Base-by-base conservation (phyloP, 805 yeast genomes). In the Candida hungchunana region DNA sequence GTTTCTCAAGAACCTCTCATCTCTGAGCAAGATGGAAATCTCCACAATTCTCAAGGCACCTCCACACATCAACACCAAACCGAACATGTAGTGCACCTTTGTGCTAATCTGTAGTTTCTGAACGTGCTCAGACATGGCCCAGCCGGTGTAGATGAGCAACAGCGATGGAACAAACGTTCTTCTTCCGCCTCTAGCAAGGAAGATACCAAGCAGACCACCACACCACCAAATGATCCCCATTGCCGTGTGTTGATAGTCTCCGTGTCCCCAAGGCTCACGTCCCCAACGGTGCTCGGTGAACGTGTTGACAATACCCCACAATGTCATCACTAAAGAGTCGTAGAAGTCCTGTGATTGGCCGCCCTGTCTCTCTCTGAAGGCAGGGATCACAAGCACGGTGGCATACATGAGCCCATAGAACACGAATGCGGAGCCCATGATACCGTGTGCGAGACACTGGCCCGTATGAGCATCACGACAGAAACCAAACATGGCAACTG, bases 261-360 rank as follows among this genome's bases (percentile, higher is more conserved):
- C 93, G 67, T 84, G 94, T 28, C 75, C 71, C 97, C 97, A 90
- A 7, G 67, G 76, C 55, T 88, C 93, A 21, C 59, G 55, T 25
- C 95, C 95, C 97, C 97, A 90, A 43, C 97, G 66, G 60, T 90
- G 97, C 60, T 90, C 97, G 2, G 97, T 90, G 60, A 90, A 90
- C 1, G 97, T 88, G 58, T 90, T 90, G 40, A 90, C 82, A 22
- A 88, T 77, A 6, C 97, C 97, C 95, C 96, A 90, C 9, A 70
- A 58, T 36, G 86, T 80, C 77, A 90, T 87, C 26, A 87, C 72
- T 27, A 71, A 47, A 25, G 89, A 79, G 60, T 90, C 97, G 56
- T 76, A 85, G 51, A 81, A 81, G 55, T 90, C 97, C 56, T 87
- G 97, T 17, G 89, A 75, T 43, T 69, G 74, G 34, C 64, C 64